Percentiles rank a stretch among this genome's conserved stretches.
Conservation (phyloP, 2,329 filamentous ascomycete species). For the Talaromyces sp. region DNA sequence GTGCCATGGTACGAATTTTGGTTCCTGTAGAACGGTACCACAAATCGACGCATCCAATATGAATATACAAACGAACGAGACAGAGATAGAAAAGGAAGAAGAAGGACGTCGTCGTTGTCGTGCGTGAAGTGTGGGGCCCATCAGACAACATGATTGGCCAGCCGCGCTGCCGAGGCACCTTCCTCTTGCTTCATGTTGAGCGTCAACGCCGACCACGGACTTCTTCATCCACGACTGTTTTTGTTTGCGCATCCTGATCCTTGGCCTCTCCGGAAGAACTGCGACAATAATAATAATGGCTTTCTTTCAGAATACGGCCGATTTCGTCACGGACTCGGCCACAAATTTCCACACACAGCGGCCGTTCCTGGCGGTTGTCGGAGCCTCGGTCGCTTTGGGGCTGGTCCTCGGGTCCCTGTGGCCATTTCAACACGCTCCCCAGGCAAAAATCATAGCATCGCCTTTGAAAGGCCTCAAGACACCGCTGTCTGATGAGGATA, state of each 20-base stretch:
- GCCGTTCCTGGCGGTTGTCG: slow-evolving; percentile 29
- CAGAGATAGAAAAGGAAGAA: neutral
- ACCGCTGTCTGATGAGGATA: slow-evolving; percentile 30
- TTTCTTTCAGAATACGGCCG: slow-evolving; percentile 30
- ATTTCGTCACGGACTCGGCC: slow-evolving; percentile 28
- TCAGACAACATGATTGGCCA: neutral
- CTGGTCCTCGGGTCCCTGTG: slow-evolving; percentile 26
- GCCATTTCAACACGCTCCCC: slow-evolving; percentile 10
- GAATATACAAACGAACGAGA: neutral
- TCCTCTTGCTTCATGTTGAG: neutral
- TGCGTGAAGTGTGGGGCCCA: neutral
- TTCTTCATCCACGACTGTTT: neutral
- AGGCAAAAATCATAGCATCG: slow-evolving; percentile 25
- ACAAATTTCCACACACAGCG: slow-evolving; percentile 25
- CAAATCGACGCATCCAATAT: neutral
- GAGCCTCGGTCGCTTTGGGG: slow-evolving; percentile 30
- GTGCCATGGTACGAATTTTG: neutral
- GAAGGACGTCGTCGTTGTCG: neutral
- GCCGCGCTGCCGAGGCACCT: neutral
- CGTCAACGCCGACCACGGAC: too few relatives aligned
- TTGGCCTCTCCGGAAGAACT: neutral
- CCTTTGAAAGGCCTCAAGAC: slow-evolving; percentile 31
- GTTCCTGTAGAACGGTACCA: neutral
- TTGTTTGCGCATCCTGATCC: neutral
- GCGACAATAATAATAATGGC: slow-evolving; percentile 21